Conservation (phyloP, 2,329 filamentous ascomycete genomes). For the Paraconiothyrium sp. region DNA sequence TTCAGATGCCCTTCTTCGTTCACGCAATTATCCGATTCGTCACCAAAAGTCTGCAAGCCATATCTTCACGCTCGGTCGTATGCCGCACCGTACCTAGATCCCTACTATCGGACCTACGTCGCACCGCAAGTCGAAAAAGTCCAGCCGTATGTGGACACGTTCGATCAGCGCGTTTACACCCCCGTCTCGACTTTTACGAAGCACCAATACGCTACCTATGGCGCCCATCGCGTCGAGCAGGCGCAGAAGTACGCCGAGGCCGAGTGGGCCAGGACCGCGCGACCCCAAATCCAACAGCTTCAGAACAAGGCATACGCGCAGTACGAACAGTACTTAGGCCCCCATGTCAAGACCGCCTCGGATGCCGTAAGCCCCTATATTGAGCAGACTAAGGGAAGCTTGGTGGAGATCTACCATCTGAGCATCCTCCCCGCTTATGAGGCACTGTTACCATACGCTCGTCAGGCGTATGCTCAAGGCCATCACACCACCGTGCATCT, state of each 20-base stretch:
- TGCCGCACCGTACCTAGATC: slow-evolving; percentile 78
- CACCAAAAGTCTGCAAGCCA: slow-evolving; percentile 82
- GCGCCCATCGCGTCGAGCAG: slow-evolving; percentile 75
- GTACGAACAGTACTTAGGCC: slow-evolving; percentile 77
- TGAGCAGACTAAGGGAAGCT: slow-evolving; percentile 68
- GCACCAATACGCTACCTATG: slow-evolving; percentile 71
- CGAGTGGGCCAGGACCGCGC: slow-evolving; percentile 81
- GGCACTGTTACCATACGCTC: slow-evolving; percentile 76
- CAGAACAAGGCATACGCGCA: slow-evolving; percentile 68
- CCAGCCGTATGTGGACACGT: slow-evolving; percentile 73
- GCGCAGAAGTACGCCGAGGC: slow-evolving; percentile 71
- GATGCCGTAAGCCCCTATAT: slow-evolving; percentile 76
- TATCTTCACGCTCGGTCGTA: slow-evolving; percentile 75
- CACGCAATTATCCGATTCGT: slow-evolving; percentile 72
- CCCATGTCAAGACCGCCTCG: slow-evolving; percentile 73
- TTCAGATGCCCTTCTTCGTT: slow-evolving; percentile 82
- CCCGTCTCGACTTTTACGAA: slow-evolving; percentile 74
- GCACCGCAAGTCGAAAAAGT: slow-evolving; percentile 81
- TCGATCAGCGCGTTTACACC: slow-evolving; percentile 70
- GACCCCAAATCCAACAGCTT: slow-evolving; percentile 76
- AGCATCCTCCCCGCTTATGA: slow-evolving; percentile 80
- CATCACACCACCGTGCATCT: slow-evolving; percentile 74
- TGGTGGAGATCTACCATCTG: slow-evolving; percentile 74
- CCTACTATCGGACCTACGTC: slow-evolving; percentile 86
- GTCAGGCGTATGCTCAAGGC: slow-evolving; percentile 72